Evolutionary conservation across 768 basidiomycete species (phyloP).

Genomic region (Pleurotus tuoliensis): DNA sequence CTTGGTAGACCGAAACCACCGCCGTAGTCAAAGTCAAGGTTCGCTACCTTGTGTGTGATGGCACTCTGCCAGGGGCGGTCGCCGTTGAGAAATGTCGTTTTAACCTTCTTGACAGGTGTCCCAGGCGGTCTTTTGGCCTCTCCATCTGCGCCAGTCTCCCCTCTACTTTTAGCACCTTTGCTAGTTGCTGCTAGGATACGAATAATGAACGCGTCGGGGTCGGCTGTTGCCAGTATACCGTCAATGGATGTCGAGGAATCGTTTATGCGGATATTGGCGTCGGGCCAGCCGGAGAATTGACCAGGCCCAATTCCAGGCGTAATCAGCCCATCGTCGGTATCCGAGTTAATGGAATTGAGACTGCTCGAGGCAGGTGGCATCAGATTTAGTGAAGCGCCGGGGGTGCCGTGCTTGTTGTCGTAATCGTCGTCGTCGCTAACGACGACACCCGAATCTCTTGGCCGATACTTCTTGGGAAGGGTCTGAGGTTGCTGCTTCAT

Average conservation of each 20-base stretch:
- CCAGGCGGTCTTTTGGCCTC: conserved; percentile 63
- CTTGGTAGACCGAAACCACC: conserved; percentile 40
- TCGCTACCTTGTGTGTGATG: conserved; percentile 62
- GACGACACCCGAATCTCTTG: conserved; percentile 64
- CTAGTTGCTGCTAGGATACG: conserved; percentile 59
- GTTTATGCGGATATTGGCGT: conserved; percentile 33
- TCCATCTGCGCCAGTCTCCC: conserved; percentile 18
- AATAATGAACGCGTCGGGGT: conserved; percentile 68
- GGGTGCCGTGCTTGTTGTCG: background rate
- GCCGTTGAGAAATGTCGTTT: conserved; percentile 52
- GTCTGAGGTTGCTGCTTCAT: conserved; percentile 29
- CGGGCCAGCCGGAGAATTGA: conserved; percentile 60
- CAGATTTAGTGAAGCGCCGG: conserved; percentile 25
- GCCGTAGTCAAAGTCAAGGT: conserved; percentile 18
- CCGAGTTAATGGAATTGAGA: conserved; percentile 53
- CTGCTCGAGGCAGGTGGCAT: conserved; percentile 62
- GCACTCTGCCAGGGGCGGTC: conserved; percentile 82
- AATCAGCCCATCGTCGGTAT: conserved; percentile 56
- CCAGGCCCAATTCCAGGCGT: conserved; percentile 63
- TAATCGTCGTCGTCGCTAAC: conserved; percentile 52
- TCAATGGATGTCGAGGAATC: conserved; percentile 33
- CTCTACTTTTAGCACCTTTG: conserved; percentile 32
- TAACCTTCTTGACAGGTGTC: conserved; percentile 76
- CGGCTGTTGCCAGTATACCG: conserved; percentile 17
- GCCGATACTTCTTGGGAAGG: conserved; percentile 65